Conservation (phyloP, 83 land plant genomes). For the Picea mariana region DNA sequence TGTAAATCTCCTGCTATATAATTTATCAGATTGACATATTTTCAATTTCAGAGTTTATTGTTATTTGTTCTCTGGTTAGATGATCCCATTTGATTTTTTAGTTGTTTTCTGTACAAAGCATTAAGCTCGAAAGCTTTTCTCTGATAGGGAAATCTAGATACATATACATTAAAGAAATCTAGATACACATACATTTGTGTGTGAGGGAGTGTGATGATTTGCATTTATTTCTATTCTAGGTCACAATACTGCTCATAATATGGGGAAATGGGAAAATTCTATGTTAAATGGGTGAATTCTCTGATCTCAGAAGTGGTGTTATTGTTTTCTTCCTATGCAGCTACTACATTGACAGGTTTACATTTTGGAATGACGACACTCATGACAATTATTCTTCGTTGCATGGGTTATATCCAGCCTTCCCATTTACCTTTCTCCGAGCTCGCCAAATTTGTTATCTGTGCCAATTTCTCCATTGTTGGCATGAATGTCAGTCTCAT, state of each 20-base stretch:
- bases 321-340: conserved; percentile 34
- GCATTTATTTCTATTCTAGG: too few species aligned
- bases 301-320: conserved; percentile 9
- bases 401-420: conserved; percentile 58
- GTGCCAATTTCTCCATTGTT: conserved; percentile 80
- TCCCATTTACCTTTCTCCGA: conserved; percentile 64
- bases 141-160: neutral
- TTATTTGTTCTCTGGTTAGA: neutral
- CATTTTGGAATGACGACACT: conserved; percentile 76
- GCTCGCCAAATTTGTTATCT: conserved; percentile 57
- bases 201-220: neutral
- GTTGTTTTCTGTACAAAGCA: neutral
- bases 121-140: neutral
- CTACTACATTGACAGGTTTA: conserved; percentile 70
- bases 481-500: conserved; percentile 88
- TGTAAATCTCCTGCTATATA: neutral
- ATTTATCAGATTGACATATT: neutral
- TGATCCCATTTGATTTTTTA: neutral
- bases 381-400: conserved; percentile 52
- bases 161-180: too few species aligned
- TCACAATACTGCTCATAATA: too few species aligned
- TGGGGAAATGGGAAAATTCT: neutral
- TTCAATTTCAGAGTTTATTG: neutral
- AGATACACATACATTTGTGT: too few species aligned
- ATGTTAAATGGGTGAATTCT: neutral